These are phyloP conservation scores for Bruguiera parviflora DNA, from an alignment of 345 rosid genomes.

Conservation along the genomic window DNA sequence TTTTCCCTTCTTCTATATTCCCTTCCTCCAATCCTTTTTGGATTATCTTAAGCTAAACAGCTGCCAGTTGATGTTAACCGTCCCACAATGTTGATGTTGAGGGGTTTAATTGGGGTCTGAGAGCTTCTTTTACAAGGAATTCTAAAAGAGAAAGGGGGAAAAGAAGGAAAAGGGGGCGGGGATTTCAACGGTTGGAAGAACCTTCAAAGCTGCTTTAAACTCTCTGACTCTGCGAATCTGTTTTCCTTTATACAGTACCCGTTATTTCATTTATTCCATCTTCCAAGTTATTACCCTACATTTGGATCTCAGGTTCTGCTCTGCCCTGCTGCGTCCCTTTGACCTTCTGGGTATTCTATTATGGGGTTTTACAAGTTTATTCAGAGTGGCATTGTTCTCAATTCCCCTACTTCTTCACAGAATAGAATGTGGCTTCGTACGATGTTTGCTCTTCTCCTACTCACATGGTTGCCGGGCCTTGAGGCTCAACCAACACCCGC, in stretches of 20 bases:
- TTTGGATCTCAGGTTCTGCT: neutral
- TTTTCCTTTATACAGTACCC: constrained; percentile 23
- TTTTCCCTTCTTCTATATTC: too few species aligned
- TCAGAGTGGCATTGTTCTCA: constrained; percentile 28
- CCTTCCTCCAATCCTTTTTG: too few species aligned
- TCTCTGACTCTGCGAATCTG: constrained; percentile 8
- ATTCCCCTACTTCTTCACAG: constrained; percentile 18
- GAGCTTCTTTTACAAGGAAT: constrained; percentile 22
- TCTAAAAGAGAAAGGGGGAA: constrained; percentile 11
- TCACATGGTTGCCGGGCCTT: constrained; percentile 24
- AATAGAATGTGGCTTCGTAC: constrained; percentile 64
- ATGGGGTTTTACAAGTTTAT: neutral
- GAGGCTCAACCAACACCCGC: constrained; percentile 34
- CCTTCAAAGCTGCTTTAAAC: constrained; percentile 23
- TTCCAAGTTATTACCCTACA: neutral
- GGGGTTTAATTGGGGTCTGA: neutral
- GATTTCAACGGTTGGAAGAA: constrained; percentile 21
- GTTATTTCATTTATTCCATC: constrained; percentile 7
- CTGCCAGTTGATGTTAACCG: too few species aligned
- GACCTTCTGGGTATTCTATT: neutral
- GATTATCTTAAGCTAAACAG: too few species aligned
- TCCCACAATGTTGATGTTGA: too few species aligned
- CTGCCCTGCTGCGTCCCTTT: neutral
- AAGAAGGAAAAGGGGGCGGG: neutral
- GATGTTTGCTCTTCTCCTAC: constrained; percentile 33